These are phyloP conservation scores for Neurospora sp. DNA, from an alignment of 495 filamentous ascomycete genomes.

Conservation along the genomic window DNA sequence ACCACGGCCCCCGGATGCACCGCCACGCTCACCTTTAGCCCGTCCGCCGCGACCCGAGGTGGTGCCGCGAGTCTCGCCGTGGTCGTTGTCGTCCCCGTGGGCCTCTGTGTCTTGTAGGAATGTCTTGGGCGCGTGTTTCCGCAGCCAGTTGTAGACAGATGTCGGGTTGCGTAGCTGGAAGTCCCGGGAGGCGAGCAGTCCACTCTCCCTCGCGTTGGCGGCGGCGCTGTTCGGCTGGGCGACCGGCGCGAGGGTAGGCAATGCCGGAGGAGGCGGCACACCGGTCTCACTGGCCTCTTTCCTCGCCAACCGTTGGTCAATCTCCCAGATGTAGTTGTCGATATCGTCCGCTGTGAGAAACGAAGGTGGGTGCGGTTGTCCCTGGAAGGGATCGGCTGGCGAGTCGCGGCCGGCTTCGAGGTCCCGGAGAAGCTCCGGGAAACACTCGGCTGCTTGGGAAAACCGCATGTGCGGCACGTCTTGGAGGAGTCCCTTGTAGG, in stretches of 20 bases:
- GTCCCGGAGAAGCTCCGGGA: conserved; percentile 30
- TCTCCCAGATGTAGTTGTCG: conserved; percentile 63
- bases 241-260: conserved; percentile 31
- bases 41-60: conserved; percentile 13
- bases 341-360: conserved; percentile 71
- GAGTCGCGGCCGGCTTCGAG: conserved; percentile 29
- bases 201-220: conserved; percentile 13
- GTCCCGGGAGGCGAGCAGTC: conserved; percentile 30
- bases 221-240: conserved; percentile 20
- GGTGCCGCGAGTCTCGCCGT: conserved; percentile 19
- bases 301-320: conserved; percentile 56
- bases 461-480: conserved; percentile 33
- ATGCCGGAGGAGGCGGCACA: conserved; percentile 8
- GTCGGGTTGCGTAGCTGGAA: conserved; percentile 65
- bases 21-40: conserved; percentile 11
- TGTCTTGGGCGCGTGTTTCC: conserved; percentile 69
- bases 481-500: conserved; percentile 28
- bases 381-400: conserved; percentile 25
- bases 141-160: conserved; percentile 85
- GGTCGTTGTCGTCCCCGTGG: conserved; percentile 34
- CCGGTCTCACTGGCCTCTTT: conserved; percentile 10
- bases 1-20: not conserved
- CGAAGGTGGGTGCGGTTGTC: conserved; percentile 30
- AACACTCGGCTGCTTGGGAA: conserved; percentile 26
- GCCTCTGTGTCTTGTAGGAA: conserved; percentile 74